These are phyloP conservation scores for Amylocarpus encephaloides DNA, from an alignment of 2,329 filamentous ascomycete genomes.

Conservation along the genomic window DNA sequence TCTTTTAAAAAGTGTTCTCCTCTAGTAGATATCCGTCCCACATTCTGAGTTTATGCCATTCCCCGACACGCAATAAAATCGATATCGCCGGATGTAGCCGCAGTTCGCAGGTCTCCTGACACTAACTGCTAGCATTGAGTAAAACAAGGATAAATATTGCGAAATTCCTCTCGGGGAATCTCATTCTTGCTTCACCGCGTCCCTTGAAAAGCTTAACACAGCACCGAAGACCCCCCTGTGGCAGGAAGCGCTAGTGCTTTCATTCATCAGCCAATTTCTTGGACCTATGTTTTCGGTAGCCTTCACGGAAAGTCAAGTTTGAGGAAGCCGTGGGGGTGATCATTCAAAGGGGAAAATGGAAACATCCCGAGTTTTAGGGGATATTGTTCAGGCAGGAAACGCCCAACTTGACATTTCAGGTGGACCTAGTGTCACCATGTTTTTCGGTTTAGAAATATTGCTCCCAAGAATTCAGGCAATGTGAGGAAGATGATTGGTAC, in stretches of 20 bases:
- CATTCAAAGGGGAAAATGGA: background rate
- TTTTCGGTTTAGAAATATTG: background rate
- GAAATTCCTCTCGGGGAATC: background rate
- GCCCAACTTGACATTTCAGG: background rate
- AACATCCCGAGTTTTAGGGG: background rate
- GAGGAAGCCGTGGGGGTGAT: background rate
- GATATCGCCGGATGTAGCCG: background rate
- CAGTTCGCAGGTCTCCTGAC: background rate
- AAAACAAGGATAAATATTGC: background rate
- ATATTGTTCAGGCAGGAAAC: background rate
- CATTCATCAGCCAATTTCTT: background rate
- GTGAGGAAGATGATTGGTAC: background rate
- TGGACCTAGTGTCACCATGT: background rate
- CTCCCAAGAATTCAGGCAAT: background rate
- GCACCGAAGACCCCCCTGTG: constrained; percentile 4
- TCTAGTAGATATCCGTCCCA: too few relatives aligned
- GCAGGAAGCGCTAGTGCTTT: background rate
- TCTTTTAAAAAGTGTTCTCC: too few relatives aligned
- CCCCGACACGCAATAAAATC: too few relatives aligned
- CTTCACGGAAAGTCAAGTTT: background rate
- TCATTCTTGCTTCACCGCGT: background rate
- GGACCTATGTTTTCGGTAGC: background rate
- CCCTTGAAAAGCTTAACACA: background rate
- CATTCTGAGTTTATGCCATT: too few relatives aligned
- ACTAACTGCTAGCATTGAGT: too few relatives aligned